Conservation (phyloP, 345 rosid genomes). For the Orychophragmus violaceus region DNA sequence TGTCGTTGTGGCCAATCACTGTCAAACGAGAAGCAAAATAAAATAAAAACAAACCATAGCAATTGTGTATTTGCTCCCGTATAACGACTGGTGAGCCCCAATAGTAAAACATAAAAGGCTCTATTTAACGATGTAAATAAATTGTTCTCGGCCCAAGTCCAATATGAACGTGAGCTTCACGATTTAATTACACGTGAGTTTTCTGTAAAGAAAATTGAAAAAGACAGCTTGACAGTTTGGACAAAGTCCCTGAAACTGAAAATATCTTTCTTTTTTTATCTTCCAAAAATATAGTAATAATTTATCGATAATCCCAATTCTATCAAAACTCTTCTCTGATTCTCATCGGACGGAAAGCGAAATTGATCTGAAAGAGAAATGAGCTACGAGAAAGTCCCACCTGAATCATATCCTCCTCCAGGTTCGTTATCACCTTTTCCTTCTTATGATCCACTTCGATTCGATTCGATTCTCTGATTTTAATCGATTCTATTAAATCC, state of each 20-base stretch:
- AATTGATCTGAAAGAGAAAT: slow-evolving; percentile 24
- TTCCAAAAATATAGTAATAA: no score
- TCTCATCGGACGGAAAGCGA: neutral
- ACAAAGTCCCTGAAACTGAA: neutral
- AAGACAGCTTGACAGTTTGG: neutral
- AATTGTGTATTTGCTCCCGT: no score
- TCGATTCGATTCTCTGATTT: neutral
- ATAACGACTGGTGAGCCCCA: neutral
- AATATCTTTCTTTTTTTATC: neutral
- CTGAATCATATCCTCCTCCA: slow-evolving; percentile 57
- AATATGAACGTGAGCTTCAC: slow-evolving; percentile 10
- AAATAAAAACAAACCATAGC: no score
- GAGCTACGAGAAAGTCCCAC: slow-evolving; percentile 60
- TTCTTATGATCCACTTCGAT: neutral
- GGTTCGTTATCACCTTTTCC: slow-evolving; percentile 22
- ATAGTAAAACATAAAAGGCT: neutral
- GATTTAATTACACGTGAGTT: neutral
- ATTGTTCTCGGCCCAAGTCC: neutral
- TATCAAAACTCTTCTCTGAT: neutral
- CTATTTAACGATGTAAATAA: neutral
- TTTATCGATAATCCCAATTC: slow-evolving; percentile 10
- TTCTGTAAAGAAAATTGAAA: neutral
- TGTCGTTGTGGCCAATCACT: no score
- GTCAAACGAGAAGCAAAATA: no score
- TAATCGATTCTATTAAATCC: neutral